phyloP scores from a whole-genome alignment of 139 green algal genomes.

The Eudorina sp. region DNA sequence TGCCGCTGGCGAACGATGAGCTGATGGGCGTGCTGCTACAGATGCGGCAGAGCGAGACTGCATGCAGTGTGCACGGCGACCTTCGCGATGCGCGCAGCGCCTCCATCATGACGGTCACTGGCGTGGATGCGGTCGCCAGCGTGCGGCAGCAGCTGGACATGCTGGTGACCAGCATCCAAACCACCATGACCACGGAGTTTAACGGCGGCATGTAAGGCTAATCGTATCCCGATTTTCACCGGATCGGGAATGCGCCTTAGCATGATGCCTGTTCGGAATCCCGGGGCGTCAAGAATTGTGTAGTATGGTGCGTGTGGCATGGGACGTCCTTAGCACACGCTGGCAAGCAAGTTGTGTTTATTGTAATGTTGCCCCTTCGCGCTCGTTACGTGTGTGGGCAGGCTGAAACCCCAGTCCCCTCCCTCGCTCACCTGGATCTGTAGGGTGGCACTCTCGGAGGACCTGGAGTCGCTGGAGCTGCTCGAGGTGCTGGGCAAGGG shows the following conservation, averaged over 20 bases:
- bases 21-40: conserved; percentile 14
- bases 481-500: conserved; percentile 25
- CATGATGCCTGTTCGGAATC: not conserved
- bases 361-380: no score
- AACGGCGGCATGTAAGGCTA: conserved; percentile 28
- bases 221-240: not conserved
- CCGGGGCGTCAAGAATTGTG: no score
- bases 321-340: no score
- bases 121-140: not conserved
- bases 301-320: not conserved
- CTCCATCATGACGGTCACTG: conserved; percentile 14
- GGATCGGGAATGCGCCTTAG: not conserved
- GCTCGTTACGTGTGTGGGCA: no score
- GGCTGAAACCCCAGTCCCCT: no score
- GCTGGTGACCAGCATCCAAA: conserved; percentile 16
- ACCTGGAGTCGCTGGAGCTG: conserved; percentile 30
- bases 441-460: not conserved
- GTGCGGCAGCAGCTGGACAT: conserved; percentile 23
- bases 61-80: no score
- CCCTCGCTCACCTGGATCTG: not conserved
- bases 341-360: not conserved
- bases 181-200: conserved; percentile 32
- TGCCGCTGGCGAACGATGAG: not conserved
- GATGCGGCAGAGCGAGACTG: conserved; percentile 6
- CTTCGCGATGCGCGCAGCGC: not conserved